Evolutionary conservation across 768 basidiomycete genomes (phyloP).

Genomic region (Xerocomellus intermedius): DNA sequence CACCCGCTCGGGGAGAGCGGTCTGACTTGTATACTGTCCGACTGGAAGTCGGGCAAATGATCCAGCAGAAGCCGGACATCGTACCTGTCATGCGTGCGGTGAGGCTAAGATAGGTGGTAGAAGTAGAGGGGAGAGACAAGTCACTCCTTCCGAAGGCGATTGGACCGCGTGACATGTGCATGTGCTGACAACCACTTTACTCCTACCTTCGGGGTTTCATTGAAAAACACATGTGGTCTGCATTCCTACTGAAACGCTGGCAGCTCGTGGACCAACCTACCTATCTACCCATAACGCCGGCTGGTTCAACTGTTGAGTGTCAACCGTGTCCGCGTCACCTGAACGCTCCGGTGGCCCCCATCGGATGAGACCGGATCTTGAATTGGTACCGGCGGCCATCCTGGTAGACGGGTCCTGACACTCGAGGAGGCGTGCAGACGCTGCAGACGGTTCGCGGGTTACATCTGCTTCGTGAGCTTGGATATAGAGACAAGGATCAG

Average conservation of each 20-base stretch:
- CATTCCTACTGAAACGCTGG: slow-evolving; percentile 5
- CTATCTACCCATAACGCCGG: slow-evolving; percentile 72
- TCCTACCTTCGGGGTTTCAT: slow-evolving; percentile 8
- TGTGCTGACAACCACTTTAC: slow-evolving; percentile 4
- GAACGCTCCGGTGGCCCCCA: slow-evolving; percentile 26
- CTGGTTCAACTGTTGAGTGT: not conserved
- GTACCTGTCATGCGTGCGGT: slow-evolving; percentile 50
- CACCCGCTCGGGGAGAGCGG: slow-evolving; percentile 61
- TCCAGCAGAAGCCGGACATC: slow-evolving; percentile 78
- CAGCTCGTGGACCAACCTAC: slow-evolving; percentile 50
- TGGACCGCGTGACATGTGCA: slow-evolving; percentile 6
- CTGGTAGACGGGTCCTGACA: slow-evolving; percentile 15
- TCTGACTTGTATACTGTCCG: slow-evolving; percentile 3
- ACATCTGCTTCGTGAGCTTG: slow-evolving; percentile 80
- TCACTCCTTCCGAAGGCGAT: slow-evolving; percentile 3
- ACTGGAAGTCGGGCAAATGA: slow-evolving; percentile 31
- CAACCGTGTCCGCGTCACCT: slow-evolving; percentile 1
- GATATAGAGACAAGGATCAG: slow-evolving; percentile 44
- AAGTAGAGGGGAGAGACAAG: slow-evolving; percentile 19
- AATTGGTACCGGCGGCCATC: slow-evolving; percentile 2
- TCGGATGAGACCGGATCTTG: slow-evolving; percentile 36
- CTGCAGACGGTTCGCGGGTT: slow-evolving; percentile 49
- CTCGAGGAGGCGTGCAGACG: slow-evolving; percentile 36
- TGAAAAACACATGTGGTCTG: slow-evolving; percentile 5
- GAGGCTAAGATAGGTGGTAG: slow-evolving; percentile 17